These are phyloP conservation scores for Arabis hirsuta DNA, from an alignment of 345 rosid species.

Conservation along the genomic window DNA sequence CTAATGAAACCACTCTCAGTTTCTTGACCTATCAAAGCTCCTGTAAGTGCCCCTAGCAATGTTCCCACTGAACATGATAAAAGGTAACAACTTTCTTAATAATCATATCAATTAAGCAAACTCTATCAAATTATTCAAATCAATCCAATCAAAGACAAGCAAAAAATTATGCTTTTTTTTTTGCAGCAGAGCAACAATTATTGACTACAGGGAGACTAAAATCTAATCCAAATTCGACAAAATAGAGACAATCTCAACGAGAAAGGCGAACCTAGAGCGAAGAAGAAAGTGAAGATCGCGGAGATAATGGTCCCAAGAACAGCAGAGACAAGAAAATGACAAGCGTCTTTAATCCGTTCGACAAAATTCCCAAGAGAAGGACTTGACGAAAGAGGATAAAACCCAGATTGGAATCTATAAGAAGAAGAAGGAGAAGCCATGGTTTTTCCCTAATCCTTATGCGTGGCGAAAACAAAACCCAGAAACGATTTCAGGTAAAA, in stretches of 20 bases:
- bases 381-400: conserved; percentile 47
- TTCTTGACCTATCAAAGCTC: conserved; percentile 98
- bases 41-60: conserved; percentile 94
- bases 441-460: background rate
- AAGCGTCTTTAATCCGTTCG: conserved; percentile 65
- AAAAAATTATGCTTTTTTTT: background rate
- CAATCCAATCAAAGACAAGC: conserved; percentile 9
- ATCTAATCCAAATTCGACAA: conserved; percentile 10
- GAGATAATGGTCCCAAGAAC: conserved; percentile 83
- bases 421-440: conserved; percentile 6
- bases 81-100: conserved; percentile 30
- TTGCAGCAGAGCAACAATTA: background rate
- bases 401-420: conserved; percentile 52
- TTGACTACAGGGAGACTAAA: background rate
- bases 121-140: conserved; percentile 1
- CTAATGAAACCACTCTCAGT: conserved; percentile 97
- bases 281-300: conserved; percentile 95
- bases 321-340: conserved; percentile 73
- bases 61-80: conserved; percentile 72
- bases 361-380: conserved; percentile 55
- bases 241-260: background rate
- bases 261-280: conserved; percentile 78
- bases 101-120: background rate
- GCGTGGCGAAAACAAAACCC: background rate
- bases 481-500: conserved; percentile 30